A percentile compares a stretch with the other conserved stretches of the same genome.
These are phyloP conservation scores for Penicillium hordei DNA, from an alignment of 2,329 filamentous ascomycete species.

Conservation along the genomic window DNA sequence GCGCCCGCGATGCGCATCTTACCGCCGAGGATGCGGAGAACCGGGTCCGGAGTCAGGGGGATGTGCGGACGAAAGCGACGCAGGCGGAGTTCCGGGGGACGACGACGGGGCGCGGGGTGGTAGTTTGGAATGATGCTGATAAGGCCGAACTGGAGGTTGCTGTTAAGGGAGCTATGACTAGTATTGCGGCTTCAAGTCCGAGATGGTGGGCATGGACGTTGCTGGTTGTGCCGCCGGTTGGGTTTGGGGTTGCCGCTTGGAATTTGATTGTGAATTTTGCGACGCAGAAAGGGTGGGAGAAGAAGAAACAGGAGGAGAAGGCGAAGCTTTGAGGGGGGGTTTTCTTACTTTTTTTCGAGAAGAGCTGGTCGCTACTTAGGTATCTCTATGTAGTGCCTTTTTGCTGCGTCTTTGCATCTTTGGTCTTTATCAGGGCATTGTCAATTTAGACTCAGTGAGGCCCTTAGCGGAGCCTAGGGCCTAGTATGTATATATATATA, in stretches of 20 bases:
- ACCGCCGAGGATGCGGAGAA: slow-evolving; percentile 84
- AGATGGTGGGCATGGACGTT: slow-evolving; percentile 79
- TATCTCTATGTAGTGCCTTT: neutral
- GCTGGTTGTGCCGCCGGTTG: slow-evolving; percentile 71
- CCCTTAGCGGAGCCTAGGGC: neutral
- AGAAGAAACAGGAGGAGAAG: slow-evolving; percentile 58
- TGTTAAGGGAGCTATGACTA: slow-evolving; percentile 64
- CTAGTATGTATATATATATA: neutral
- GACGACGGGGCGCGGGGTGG: slow-evolving; percentile 64
- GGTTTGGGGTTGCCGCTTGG: slow-evolving; percentile 66
- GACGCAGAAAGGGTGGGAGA: slow-evolving; percentile 70
- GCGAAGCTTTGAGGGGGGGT: slow-evolving; percentile 48
- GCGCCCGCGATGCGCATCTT: slow-evolving; percentile 73
- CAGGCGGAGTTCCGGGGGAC: slow-evolving; percentile 63
- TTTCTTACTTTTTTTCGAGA: neutral
- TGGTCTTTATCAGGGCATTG: neutral
- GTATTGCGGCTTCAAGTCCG: slow-evolving; percentile 64
- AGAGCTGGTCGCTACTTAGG: neutral
- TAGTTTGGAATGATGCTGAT: slow-evolving; percentile 87
- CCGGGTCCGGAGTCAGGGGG: slow-evolving; percentile 80
- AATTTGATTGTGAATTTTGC: slow-evolving; percentile 70
- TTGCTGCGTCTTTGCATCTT: neutral
- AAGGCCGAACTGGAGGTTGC: slow-evolving; percentile 67
- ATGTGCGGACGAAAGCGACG: slow-evolving; percentile 79
- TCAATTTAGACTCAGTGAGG: neutral